A percentile compares a stretch with the other conserved stretches of the same genome.
These are phyloP conservation scores for Ophiostoma sp. DNA, from an alignment of 2,329 filamentous ascomycete genomes.

Conservation along the genomic window DNA sequence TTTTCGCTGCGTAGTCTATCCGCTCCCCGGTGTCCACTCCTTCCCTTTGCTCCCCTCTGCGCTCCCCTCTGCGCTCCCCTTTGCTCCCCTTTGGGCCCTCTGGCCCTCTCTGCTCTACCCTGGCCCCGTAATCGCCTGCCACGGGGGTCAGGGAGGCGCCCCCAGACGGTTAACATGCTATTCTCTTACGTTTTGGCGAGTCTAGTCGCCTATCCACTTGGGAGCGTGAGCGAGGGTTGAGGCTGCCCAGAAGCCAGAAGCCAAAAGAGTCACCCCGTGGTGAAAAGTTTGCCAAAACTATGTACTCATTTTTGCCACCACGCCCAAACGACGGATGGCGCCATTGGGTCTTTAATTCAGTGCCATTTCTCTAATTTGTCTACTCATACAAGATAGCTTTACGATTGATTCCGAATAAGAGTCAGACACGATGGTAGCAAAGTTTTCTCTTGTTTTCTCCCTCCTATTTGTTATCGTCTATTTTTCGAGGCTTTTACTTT, in stretches of 20 bases:
- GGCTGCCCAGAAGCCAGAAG: background rate
- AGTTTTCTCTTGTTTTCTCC: background rate
- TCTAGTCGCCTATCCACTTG: background rate
- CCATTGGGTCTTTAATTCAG: constrained; percentile 10
- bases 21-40: background rate
- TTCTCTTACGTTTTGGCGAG: constrained; percentile 7
- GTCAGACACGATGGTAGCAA: background rate
- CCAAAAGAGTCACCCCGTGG: background rate
- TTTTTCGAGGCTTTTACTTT: too few relatives aligned
- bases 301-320: background rate
- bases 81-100: background rate
- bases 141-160: background rate
- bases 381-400: background rate
- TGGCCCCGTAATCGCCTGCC: background rate
- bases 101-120: too few relatives aligned
- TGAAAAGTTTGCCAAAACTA: background rate
- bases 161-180: background rate
- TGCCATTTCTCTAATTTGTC: background rate
- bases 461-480: background rate
- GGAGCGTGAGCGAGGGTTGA: too few relatives aligned
- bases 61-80: background rate
- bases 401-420: background rate
- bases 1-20: background rate
- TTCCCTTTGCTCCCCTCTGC: background rate
- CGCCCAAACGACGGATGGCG: constrained; percentile 8